Evolutionary conservation across 805 yeast species (phyloP).

Genomic region (Ogataea paraovalis): DNA sequence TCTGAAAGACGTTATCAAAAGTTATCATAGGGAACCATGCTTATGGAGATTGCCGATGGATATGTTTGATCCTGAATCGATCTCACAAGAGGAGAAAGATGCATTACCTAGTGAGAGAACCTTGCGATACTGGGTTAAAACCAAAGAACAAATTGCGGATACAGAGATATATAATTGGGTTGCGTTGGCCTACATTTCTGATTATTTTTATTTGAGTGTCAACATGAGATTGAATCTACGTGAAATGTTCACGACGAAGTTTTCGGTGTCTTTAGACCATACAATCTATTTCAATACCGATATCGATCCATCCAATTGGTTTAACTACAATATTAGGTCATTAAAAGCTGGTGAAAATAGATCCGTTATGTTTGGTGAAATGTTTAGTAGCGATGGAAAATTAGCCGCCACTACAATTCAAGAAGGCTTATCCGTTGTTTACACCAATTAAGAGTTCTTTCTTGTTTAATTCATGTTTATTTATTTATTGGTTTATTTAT

Average conservation of each 20-base stretch:
- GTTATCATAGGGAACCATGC: slow-evolving; percentile 32
- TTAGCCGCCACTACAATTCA: slow-evolving; percentile 61
- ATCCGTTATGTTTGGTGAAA: slow-evolving; percentile 54
- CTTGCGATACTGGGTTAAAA: slow-evolving; percentile 30
- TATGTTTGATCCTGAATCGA: slow-evolving; percentile 29
- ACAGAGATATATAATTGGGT: slow-evolving; percentile 43
- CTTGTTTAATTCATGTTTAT: neutral
- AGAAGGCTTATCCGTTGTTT: slow-evolving; percentile 52
- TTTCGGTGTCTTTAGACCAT: slow-evolving; percentile 64
- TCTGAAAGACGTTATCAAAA: slow-evolving; percentile 18
- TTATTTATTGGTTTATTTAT: neutral
- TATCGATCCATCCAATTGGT: slow-evolving; percentile 42
- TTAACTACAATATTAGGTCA: slow-evolving; percentile 44
- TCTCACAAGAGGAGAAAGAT: slow-evolving; percentile 16
- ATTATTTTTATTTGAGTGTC: slow-evolving; percentile 49
- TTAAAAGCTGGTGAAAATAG: slow-evolving; percentile 49
- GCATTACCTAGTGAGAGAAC: slow-evolving; percentile 21
- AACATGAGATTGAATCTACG: slow-evolving; percentile 48
- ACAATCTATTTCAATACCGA: slow-evolving; percentile 59
- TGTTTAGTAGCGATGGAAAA: slow-evolving; percentile 45
- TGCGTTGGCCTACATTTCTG: slow-evolving; percentile 57
- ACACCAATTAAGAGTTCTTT: slow-evolving; percentile 7
- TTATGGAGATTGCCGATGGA: slow-evolving; percentile 31
- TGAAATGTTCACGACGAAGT: slow-evolving; percentile 41
- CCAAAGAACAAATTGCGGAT: slow-evolving; percentile 22